These are phyloP conservation scores for Scheffersomyces segobiensis DNA, from an alignment of 1,139 yeast species.

Conservation along the genomic window DNA sequence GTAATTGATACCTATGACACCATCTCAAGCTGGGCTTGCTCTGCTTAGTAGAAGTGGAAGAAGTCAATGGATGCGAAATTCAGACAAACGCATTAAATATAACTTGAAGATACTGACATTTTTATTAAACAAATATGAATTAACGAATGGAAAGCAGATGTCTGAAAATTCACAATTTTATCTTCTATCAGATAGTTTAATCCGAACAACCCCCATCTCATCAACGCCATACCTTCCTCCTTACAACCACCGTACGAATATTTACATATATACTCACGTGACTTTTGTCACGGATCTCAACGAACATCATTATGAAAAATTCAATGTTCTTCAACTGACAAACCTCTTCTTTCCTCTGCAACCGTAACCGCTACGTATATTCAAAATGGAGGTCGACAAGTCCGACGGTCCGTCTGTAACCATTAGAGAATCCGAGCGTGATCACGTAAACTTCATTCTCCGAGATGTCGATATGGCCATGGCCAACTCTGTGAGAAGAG, in stretches of 20 bases:
- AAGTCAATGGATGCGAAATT: background rate
- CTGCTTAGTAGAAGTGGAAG: background rate
- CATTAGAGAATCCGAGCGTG: slow-evolving; percentile 80
- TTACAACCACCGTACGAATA: background rate
- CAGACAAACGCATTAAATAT: background rate
- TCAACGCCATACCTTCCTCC: background rate
- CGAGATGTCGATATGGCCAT: slow-evolving; percentile 85
- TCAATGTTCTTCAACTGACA: slow-evolving; percentile 1
- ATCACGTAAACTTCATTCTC: slow-evolving; percentile 86
- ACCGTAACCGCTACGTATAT: background rate
- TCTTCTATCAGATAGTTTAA: no score
- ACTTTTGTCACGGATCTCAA: background rate
- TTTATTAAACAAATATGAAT: no score
- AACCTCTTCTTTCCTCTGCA: background rate
- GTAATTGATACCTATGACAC: background rate
- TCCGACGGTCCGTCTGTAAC: slow-evolving; percentile 72
- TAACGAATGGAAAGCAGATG: background rate
- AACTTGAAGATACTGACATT: background rate
- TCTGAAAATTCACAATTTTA: no score
- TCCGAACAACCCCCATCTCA: background rate
- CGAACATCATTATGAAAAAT: background rate
- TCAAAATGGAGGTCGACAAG: slow-evolving; percentile 40
- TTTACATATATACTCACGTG: background rate
- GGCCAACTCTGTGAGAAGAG: slow-evolving; percentile 90
- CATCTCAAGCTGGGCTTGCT: background rate